Evolutionary conservation across 768 basidiomycete genomes (phyloP).

Genomic region (Rhizopogon sp.): DNA sequence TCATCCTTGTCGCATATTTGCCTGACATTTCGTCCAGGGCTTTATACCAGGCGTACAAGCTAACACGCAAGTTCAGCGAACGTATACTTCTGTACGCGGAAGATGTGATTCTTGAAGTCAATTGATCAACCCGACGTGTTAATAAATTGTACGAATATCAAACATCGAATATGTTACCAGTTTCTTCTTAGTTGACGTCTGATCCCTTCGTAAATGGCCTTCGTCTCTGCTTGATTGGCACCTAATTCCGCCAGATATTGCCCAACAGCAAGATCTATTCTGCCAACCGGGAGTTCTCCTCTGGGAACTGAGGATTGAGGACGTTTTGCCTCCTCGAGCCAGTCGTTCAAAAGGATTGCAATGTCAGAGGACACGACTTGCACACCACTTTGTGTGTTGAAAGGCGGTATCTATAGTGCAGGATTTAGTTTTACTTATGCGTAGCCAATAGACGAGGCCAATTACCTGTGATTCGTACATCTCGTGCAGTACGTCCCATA

Average conservation of each 20-base stretch:
- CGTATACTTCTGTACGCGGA: conserved; percentile 66
- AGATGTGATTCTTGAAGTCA: conserved; percentile 77
- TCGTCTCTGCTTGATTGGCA: conserved; percentile 56
- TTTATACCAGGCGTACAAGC: conserved; percentile 60
- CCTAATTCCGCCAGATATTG: conserved; percentile 72
- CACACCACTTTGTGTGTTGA: conserved; percentile 75
- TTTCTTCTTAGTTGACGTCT: conserved; percentile 67
- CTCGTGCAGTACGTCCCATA: conserved; percentile 83
- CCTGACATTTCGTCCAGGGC: conserved; percentile 41
- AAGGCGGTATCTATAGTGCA: conserved; percentile 63
- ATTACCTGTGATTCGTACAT: conserved; percentile 86
- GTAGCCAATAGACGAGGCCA: conserved; percentile 4
- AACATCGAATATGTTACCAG: conserved; percentile 41
- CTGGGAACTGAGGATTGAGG: conserved; percentile 60
- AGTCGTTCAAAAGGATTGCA: conserved; percentile 73
- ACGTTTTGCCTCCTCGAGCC: conserved; percentile 73
- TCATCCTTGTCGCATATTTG: conserved; percentile 1
- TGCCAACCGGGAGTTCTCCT: conserved; percentile 71
- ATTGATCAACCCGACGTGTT: conserved; percentile 22
- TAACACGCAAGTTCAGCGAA: conserved; percentile 57
- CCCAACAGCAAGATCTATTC: conserved; percentile 68
- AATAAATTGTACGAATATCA: not conserved
- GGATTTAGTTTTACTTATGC: conserved; percentile 1
- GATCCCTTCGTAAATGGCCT: conserved; percentile 58
- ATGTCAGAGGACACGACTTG: conserved; percentile 80